Evolutionary conservation across 345 rosid species (phyloP), one percentile per base, ranked within the genome.

Genomic region (Ricinus communis): DNA sequence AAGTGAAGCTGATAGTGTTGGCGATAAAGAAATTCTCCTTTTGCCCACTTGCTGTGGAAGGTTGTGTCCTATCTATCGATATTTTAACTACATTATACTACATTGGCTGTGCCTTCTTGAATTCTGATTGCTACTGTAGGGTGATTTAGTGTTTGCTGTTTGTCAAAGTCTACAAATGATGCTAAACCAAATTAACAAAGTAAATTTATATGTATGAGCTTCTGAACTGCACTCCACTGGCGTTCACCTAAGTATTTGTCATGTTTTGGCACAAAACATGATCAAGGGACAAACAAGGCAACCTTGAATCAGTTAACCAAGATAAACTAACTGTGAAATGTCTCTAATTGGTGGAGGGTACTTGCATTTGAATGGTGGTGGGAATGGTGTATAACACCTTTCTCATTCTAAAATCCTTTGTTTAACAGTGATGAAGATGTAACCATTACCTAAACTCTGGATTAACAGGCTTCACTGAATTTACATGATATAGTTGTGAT

Each of bases 21-120:
- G 85, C 13, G 72, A 87, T 55, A 74, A 82, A 24, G 83, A 85
- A 70, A 71, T 91, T 70, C 74, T 81, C 73, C 90, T 93, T 65
- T 61, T 90, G 82, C 79, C 85, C 2, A 62, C 77, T 13, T 93
- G 86, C 65, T 87, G 94, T 71, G 96, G 97, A 86, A 93, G 98
- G 98, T 93, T n/a, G 47, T 68, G 41, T 33, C 74, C 25, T 69
- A 38, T 61, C 8, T 30, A n/a, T 59, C 25, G 45, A 52, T 49
- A 7, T 15, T 40, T 70, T 54, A 16, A 64, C 51, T 62, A 7
- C 22, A 50, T 36, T 74, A 21, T 43, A 28, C 65, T 53, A 46
- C 49, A 38, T 60, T 21, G 24, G 43, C 52, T 54, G 10, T 41
- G 7, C 46, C 46, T n/a, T 54, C 43, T 55, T 57, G 60, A 36